phyloP scores from a whole-genome alignment of 305 asterid genomes.

The Fraxinus platypoda region DNA sequence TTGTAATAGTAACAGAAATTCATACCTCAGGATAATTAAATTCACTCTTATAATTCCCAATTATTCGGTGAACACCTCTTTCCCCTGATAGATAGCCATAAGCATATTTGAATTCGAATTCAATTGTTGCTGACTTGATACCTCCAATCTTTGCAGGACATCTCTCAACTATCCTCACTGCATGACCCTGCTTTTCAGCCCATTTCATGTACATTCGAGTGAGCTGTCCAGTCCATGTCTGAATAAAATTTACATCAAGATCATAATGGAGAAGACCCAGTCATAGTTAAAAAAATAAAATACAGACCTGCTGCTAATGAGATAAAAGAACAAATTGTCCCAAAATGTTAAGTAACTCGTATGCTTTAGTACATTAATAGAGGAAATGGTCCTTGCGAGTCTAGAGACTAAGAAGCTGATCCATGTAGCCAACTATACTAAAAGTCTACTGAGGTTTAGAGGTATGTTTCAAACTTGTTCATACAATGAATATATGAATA shows the following conservation, averaged over 20 bases:
- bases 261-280: not conserved
- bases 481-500: not conserved
- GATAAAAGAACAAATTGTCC: not conserved
- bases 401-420: not conserved
- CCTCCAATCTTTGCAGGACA: constrained; percentile 42
- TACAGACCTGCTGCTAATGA: not conserved
- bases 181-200: constrained; percentile 71
- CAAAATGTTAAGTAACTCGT: not conserved
- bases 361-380: not conserved
- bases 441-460: not conserved
- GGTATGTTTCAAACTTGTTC: not conserved
- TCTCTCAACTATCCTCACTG: constrained; percentile 65
- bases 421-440: not conserved
- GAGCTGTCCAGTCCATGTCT: constrained; percentile 67
- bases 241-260: constrained; percentile 14
- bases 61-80: constrained; percentile 63
- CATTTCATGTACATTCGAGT: constrained; percentile 68
- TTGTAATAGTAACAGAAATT: not conserved
- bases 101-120: constrained; percentile 64
- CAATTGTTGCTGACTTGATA: constrained; percentile 51
- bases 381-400: not conserved
- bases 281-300: not conserved
- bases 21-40: constrained; percentile 47
- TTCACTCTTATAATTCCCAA: constrained; percentile 33
- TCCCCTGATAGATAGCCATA: constrained; percentile 75